These are phyloP conservation scores for Aspergillus candidus DNA, from an alignment of 2,329 filamentous ascomycete species.

Conservation along the genomic window DNA sequence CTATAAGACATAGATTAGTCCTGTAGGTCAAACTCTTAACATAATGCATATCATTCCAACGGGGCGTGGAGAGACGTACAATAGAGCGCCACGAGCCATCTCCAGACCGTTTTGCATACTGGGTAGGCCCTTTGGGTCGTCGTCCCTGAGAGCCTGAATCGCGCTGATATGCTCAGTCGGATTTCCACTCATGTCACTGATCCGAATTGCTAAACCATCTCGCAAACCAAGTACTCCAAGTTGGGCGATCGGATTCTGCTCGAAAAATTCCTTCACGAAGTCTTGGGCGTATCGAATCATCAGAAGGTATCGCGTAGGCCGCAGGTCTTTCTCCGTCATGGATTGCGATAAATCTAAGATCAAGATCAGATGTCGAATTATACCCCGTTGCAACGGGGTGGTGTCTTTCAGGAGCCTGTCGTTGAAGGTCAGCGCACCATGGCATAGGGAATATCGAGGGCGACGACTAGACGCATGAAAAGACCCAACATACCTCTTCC, in stretches of 20 bases:
- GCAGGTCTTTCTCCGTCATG: conserved; percentile 91
- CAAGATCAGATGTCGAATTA: conserved; percentile 91
- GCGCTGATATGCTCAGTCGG: conserved; percentile 79
- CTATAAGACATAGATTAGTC: conserved; percentile 36
- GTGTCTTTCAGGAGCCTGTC: conserved; percentile 80
- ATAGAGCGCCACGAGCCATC: conserved; percentile 88
- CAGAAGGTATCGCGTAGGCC: conserved; percentile 79
- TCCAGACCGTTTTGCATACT: conserved; percentile 92
- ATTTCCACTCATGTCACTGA: conserved; percentile 88
- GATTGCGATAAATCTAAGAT: conserved; percentile 88
- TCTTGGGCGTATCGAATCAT: conserved; percentile 75
- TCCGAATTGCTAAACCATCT: conserved; percentile 77
- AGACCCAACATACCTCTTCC: conserved; percentile 51
- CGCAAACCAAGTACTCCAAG: conserved; percentile 88
- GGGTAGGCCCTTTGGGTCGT: conserved; percentile 67
- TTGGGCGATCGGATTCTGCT: conserved; percentile 97
- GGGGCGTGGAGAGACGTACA: conserved; percentile 44
- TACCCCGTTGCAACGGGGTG: conserved; percentile 89
- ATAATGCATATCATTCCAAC: neutral
- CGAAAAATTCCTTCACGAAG: conserved; percentile 92
- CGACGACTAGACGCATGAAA: no score
- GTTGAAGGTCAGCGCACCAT: conserved; percentile 13
- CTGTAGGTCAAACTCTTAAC: neutral
- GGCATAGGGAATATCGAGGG: no score
- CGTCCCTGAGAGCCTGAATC: conserved; percentile 59